Base-by-base conservation (phyloP, 2,329 filamentous ascomycete genomes). In the Cladosporium sp. region DNA sequence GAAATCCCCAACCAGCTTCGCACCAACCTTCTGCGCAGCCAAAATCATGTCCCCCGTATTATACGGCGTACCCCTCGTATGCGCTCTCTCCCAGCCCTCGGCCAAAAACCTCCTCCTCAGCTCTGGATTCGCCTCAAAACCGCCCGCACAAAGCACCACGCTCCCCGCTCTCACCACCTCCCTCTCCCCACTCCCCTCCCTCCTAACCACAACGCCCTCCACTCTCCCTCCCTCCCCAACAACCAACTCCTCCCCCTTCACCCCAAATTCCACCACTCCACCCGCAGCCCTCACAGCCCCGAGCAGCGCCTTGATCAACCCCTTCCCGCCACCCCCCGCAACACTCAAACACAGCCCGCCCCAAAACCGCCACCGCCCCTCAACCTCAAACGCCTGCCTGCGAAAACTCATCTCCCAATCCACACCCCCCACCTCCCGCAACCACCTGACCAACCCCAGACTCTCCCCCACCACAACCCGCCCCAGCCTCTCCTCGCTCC, bases 351-450 rank as follows among this genome's bases (percentile, higher is more conserved):
- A 73, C 62, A 87, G 66, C 0, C 83, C 83, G 9, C 84, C 84
- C 83, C 83, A 86, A 63, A 86, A 86, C 60, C 81, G 82, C 61
- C 76, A 75, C 31, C 77, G 70, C 1, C 79, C 81, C 46, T 80
- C 71, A n/a, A 85, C 75, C 53, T 82, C 72, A 63, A 84, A 87
- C 0, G 84, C 80, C 61, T 87, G 83, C 2, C 84, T 72, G 54
- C 85, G 81, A 65, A 86, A 86, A 2, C 76, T 79, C 3, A 86
- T 68, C 60, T 81, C 58, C 56, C 58, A 67, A 28, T 62, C 56
- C 52, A 66, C 59, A 1, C 60, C 60, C 9, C 59, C 57, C 10
- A 58, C 56, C n/a, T 58, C 56, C 43, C 57, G 60, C 53, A 67
- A 53, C 43, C 67, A 69, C 48, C 58, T 59, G 31, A 67, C 60